Evolutionary conservation across 345 rosid genomes (phyloP).

Genomic region (Dovyalis caffra): DNA sequence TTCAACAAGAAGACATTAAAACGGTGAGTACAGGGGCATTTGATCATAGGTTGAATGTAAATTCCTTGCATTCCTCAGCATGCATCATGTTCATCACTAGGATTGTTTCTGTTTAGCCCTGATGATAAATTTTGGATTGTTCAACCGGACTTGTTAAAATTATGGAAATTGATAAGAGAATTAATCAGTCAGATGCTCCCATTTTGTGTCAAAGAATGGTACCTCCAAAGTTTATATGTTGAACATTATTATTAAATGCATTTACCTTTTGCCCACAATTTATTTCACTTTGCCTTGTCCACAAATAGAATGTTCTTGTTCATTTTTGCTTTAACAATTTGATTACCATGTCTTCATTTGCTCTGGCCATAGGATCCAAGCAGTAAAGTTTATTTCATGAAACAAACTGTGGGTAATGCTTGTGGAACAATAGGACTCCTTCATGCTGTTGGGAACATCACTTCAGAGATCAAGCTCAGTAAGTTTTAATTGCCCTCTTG

Average conservation of each 20-base stretch:
- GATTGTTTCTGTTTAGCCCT: not conserved
- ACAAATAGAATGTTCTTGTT: too few species aligned
- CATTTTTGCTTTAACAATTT: not conserved
- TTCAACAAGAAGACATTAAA: constrained; percentile 48
- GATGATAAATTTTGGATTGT: not conserved
- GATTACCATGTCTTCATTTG: constrained; percentile 4
- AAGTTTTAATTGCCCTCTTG: constrained; percentile 25
- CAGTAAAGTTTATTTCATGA: constrained; percentile 83
- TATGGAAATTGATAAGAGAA: not conserved
- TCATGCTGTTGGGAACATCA: constrained; percentile 85
- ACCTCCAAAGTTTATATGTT: too few species aligned
- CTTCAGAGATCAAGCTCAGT: constrained; percentile 72
- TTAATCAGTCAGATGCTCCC: not conserved
- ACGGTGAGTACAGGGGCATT: constrained; percentile 39
- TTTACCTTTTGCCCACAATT: not conserved
- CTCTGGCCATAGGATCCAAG: constrained; percentile 46
- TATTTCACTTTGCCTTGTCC: too few species aligned
- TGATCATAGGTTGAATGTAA: not conserved
- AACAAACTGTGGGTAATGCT: constrained; percentile 96
- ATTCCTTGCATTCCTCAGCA: not conserved
- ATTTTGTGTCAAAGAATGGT: not conserved
- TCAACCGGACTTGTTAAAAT: not conserved
- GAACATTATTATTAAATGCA: not conserved
- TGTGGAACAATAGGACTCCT: constrained; percentile 98
- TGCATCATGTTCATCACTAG: not conserved